phyloP scores from a whole-genome alignment of 2,329 filamentous ascomycete species.

The Exophiala viscosa region DNA sequence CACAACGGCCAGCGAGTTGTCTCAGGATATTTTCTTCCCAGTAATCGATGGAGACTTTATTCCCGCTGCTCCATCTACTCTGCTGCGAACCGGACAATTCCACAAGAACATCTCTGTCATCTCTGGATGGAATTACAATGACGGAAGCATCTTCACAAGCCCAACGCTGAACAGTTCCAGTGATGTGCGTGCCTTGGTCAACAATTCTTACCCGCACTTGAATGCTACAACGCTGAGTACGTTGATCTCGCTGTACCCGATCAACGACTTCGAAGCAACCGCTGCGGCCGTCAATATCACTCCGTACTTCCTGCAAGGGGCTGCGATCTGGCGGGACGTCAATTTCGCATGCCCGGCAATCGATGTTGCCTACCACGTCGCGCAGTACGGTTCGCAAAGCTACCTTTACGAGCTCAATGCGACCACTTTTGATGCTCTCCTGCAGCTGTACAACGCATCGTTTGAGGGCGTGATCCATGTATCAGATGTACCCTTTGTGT shows the following conservation, averaged over 20 bases:
- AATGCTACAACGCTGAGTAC: conserved; percentile 9
- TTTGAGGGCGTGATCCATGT: conserved; percentile 16
- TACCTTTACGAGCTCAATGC: conserved; percentile 15
- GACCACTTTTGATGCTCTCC: conserved; percentile 7
- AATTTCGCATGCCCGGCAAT: conserved; percentile 17
- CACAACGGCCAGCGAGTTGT: conserved; percentile 3
- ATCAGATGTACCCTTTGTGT: conserved; percentile 14
- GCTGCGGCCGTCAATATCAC: conserved; percentile 3
- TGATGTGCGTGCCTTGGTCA: conserved; percentile 5
- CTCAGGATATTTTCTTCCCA: conserved; percentile 32
- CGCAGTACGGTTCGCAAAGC: conserved; percentile 6
- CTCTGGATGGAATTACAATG: conserved; percentile 14
- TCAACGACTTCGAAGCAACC: conserved; percentile 7
- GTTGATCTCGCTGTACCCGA: conserved; percentile 10
- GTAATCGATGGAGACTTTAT: conserved; percentile 50
- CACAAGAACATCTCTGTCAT: conserved; percentile 34
- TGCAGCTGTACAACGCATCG: conserved; percentile 7
- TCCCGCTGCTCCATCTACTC: conserved; percentile 41
- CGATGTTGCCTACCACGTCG: conserved; percentile 10
- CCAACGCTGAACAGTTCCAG: conserved; percentile 5
- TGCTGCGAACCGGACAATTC: conserved; percentile 42
- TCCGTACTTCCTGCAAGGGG: conserved; percentile 14
- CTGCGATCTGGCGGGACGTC: conserved; percentile 14
- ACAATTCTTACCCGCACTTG: conserved; percentile 8
- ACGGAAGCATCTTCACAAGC: conserved; percentile 12